Evolutionary conservation across 1,284 basidiomycete genomes (phyloP), one percentile per base, ranked within the genome.

Genomic region (Sanghuangporus sanghuang): DNA sequence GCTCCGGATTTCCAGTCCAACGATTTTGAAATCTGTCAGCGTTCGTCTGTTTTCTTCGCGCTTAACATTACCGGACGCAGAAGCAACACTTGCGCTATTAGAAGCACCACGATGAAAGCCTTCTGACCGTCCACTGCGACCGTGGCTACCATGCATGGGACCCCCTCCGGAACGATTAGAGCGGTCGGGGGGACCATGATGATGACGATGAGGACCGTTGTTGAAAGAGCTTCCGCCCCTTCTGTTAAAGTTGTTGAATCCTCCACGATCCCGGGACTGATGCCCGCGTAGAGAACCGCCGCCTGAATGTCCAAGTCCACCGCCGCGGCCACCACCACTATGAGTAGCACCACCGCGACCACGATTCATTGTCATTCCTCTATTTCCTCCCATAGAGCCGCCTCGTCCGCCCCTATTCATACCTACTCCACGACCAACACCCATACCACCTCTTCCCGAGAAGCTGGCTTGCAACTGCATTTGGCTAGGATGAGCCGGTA

Each of bases 1-100:
- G 68, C 86, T 86, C 69, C 78, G 80, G 69, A 96, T 89, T 73
- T 92, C 87, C 70, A 97, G 81, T 27, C 91, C 94, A 69, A 95
- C 81, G 72, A 98, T 95, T 76, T 96, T 92, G 84, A 97, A 98
- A 78, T 97, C 95, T 54, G 95, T 96, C 71, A 97, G 85, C 40
- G 94, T 96, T 65, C 92, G 85, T 70, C 87, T 78, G 75, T 90
- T 84, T 78, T 91, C 84, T 75, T 93, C 86, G 74, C 87, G 88
- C 82, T 90, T 90, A 81, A 85, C 83, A 73, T 70, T 73, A 65
- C 77, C 74, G 70, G 67, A 67, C 60, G 40, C 50, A 49, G 48
- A n/a, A 54, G 16, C 16, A 46, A 40, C 21, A 59, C 48, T 46
- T n/a, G 50, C 62, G 18, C 65, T 55, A 36, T 53, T 58, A 8